phyloP scores from a whole-genome alignment of 441 rosid genomes.

The Corymbia citriodora region DNA sequence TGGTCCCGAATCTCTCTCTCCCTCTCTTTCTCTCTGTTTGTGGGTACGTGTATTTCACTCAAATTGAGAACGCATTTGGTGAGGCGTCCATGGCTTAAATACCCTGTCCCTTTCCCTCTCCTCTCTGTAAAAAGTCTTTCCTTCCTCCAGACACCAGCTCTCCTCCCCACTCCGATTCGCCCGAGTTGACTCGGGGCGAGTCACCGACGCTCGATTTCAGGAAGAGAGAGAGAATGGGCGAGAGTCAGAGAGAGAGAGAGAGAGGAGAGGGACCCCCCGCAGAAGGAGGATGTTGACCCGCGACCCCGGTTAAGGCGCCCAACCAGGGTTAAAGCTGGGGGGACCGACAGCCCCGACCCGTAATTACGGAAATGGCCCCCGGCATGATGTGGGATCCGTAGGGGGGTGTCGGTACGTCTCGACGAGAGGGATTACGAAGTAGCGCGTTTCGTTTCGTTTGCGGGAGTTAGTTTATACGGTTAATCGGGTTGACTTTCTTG shows the following conservation, averaged over 20 bases:
- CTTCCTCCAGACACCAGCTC: not conserved
- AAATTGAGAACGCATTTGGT: not conserved
- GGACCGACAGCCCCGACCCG: slow-evolving; percentile 44
- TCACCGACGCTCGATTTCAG: slow-evolving; percentile 70
- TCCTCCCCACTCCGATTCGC: slow-evolving; percentile 1
- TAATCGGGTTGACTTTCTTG: slow-evolving; percentile 4
- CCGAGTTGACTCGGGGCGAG: slow-evolving; percentile 38
- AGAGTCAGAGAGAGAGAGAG: not conserved
- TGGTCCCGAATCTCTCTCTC: not conserved
- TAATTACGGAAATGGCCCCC: slow-evolving; percentile 14
- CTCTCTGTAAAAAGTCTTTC: not conserved
- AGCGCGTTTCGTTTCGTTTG: no score
- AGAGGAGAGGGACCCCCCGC: not conserved
- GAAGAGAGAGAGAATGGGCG: not conserved
- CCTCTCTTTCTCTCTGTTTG: not conserved
- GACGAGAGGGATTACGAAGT: not conserved
- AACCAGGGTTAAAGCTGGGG: slow-evolving; percentile 41
- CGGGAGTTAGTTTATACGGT: not conserved
- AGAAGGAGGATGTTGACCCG: slow-evolving; percentile 7
- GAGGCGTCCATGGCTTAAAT: not conserved
- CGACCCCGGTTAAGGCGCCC: slow-evolving; percentile 25
- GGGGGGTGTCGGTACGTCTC: not conserved
- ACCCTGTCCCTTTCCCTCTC: not conserved
- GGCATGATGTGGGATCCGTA: not conserved
- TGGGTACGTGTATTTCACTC: not conserved